phyloP scores from a whole-genome alignment of 139 green algal genomes.

The Limnomonas spitsbergensis region DNA sequence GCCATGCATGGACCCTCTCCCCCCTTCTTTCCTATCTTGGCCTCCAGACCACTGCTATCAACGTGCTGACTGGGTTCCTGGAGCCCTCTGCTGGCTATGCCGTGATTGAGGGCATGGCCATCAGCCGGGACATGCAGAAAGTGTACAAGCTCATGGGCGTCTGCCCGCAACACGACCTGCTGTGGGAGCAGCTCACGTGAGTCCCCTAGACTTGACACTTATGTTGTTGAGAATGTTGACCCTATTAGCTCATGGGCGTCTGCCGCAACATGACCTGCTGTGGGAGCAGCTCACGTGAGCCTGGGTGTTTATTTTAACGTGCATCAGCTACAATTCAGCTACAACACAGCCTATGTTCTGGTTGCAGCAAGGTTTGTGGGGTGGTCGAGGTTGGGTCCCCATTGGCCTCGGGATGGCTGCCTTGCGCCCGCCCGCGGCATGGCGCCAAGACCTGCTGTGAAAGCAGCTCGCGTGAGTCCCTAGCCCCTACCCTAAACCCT shows the following conservation, averaged over 20 bases:
- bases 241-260: slow-evolving; percentile 69
- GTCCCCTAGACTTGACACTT: no score
- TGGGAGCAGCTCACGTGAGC: slow-evolving; percentile 78
- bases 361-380: no score
- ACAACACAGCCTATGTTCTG: no score
- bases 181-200: slow-evolving; percentile 84
- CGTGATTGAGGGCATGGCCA: slow-evolving; percentile 56
- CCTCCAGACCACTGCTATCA: slow-evolving; percentile 76
- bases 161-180: slow-evolving; percentile 89
- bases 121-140: slow-evolving; percentile 54
- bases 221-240: no score
- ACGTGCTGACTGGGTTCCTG: slow-evolving; percentile 75
- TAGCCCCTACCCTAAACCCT: no score
- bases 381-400: no score
- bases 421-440: no score
- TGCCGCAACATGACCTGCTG: slow-evolving; percentile 92
- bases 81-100: slow-evolving; percentile 47
- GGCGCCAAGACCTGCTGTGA: no score
- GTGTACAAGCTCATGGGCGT: slow-evolving; percentile 71
- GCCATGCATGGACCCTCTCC: not conserved
- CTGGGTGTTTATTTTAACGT: no score
- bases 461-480: no score
- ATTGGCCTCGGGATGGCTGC: no score
- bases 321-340: no score
- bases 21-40: slow-evolving; percentile 25